These are phyloP conservation scores for Solanum rostratum DNA, from an alignment of 257 asterid species.

Conservation along the genomic window DNA sequence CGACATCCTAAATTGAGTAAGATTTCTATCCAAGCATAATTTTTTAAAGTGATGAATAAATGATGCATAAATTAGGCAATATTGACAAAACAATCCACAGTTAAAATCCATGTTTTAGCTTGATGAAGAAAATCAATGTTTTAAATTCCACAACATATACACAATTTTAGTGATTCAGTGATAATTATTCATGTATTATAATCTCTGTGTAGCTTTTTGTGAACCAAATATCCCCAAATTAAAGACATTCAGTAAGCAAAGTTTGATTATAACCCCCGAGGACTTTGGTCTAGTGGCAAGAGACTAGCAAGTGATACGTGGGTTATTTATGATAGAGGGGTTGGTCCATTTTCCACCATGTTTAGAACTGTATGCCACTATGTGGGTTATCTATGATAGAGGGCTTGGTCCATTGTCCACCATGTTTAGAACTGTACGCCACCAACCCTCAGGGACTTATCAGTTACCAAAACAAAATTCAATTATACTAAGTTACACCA, in stretches of 20 bases:
- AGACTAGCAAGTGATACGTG: not conserved
- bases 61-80: not conserved
- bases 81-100: not conserved
- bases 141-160: not conserved
- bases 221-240: not conserved
- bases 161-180: not conserved
- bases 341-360: not conserved
- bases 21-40: not conserved
- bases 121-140: not conserved
- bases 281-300: not conserved
- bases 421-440: not conserved
- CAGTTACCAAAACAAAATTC: not conserved
- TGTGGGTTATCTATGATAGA: too few relatives aligned
- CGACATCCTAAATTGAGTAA: not conserved
- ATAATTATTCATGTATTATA: not conserved
- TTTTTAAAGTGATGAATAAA: not conserved
- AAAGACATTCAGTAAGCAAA: not conserved
- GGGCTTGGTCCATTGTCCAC: not conserved
- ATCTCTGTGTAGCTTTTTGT: not conserved
- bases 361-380: not conserved
- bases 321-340: not conserved
- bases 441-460: not conserved
- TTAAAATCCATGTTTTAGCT: not conserved
- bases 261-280: not conserved
- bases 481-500: not conserved